phyloP scores from a whole-genome alignment of 345 rosid species.

The Jatropha curcas region DNA sequence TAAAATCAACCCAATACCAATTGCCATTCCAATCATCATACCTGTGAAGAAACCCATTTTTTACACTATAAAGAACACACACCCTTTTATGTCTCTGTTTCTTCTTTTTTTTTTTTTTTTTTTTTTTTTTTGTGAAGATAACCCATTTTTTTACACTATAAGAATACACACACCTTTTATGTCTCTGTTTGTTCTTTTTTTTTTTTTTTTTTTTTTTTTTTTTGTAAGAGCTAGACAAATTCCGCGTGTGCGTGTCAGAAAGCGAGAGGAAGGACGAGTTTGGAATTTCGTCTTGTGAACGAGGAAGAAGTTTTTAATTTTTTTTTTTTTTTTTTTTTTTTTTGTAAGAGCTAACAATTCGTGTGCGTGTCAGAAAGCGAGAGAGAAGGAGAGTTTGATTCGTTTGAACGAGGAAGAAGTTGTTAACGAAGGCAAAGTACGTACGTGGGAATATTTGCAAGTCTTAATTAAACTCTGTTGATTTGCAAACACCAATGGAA shows the following conservation, averaged over 20 bases:
- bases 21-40: constrained; percentile 23
- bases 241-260: no score
- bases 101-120: background rate
- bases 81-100: background rate
- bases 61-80: background rate
- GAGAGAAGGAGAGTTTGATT: background rate
- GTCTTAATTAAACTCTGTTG: background rate
- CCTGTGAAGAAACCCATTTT: constrained; percentile 32
- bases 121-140: background rate
- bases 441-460: background rate
- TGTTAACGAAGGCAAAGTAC: background rate
- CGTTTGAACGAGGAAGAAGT: no score
- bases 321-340: background rate
- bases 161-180: no score
- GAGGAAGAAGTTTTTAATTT: no score
- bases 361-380: background rate
- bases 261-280: no score
- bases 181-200: no score
- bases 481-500: no score
- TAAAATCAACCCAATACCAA: constrained; percentile 32
- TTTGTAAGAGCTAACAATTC: background rate
- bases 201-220: no score
- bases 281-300: no score
- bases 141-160: no score
- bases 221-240: no score